A percentile compares a stretch with the other conserved stretches of the same genome.
These are phyloP conservation scores for Apium graveolens DNA, from an alignment of 129 eudicot species.

Conservation along the genomic window DNA sequence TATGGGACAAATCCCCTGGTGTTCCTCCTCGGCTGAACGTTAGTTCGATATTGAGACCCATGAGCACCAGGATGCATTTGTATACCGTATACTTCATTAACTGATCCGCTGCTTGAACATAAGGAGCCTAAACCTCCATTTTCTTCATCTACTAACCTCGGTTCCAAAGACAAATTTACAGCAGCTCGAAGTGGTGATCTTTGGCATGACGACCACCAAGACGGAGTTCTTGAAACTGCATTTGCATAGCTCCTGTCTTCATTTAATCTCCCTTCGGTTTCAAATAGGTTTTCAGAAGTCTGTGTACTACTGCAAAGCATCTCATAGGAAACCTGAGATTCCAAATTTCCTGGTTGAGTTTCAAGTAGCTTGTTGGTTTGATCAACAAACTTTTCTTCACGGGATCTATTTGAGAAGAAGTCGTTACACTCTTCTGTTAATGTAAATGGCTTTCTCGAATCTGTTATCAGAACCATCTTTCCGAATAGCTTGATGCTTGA, in stretches of 20 bases:
- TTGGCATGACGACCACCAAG: not conserved
- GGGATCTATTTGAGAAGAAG: not conserved
- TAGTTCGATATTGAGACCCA: constrained; percentile 1
- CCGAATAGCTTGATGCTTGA: constrained; percentile 72
- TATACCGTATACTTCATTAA: not conserved
- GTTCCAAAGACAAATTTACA: not conserved
- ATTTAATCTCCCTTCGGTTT: not conserved
- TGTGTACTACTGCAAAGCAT: not conserved
- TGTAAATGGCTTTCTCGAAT: not conserved
- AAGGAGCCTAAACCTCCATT: constrained; percentile 34
- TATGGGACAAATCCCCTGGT: constrained; percentile 57
- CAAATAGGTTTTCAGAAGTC: not conserved
- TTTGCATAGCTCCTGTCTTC: not conserved
- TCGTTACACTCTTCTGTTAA: constrained; percentile 1
- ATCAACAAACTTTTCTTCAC: not conserved
- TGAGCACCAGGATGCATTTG: not conserved
- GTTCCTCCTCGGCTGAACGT: not conserved
- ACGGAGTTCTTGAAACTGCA: not conserved
- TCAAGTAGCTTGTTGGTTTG: not conserved
- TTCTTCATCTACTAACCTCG: not conserved
- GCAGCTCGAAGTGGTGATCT: not conserved
- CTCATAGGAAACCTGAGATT: not conserved
- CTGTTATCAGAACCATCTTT: constrained; percentile 27
- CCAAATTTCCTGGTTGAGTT: not conserved
- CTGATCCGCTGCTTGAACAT: not conserved